phyloP scores from a whole-genome alignment of 352 stramenopile species.

The Phytophthora kernoviae region DNA sequence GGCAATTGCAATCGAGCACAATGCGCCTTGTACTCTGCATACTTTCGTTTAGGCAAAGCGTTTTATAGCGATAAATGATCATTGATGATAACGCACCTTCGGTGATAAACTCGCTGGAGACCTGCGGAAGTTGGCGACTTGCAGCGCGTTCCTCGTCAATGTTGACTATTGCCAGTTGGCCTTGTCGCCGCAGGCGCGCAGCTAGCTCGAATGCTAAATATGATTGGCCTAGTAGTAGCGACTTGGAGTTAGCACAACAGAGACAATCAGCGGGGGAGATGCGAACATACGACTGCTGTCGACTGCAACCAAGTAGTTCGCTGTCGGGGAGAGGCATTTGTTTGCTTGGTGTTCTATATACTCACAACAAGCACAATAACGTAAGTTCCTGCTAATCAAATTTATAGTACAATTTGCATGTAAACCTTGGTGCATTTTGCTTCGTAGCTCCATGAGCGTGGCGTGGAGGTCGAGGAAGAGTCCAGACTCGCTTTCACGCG shows the following conservation, averaged over 20 bases:
- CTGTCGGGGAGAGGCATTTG: slow-evolving; percentile 45
- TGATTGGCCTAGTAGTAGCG: slow-evolving; percentile 47
- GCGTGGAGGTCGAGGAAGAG: slow-evolving; percentile 68
- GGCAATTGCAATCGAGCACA: slow-evolving; percentile 46
- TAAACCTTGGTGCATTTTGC: slow-evolving; percentile 36
- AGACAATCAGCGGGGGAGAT: not conserved
- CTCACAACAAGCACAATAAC: not conserved
- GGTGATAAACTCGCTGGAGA: slow-evolving; percentile 64
- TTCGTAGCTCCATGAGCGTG: slow-evolving; percentile 37
- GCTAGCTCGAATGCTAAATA: slow-evolving; percentile 64
- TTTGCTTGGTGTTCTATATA: slow-evolving; percentile 44
- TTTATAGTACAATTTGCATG: not conserved
- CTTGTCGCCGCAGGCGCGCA: slow-evolving; percentile 50
- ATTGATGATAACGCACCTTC: slow-evolving; percentile 32
- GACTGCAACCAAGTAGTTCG: slow-evolving; percentile 57
- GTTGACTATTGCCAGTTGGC: slow-evolving; percentile 46
- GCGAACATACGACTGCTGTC: slow-evolving; percentile 66
- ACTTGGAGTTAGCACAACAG: not conserved
- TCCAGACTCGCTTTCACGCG: slow-evolving; percentile 62
- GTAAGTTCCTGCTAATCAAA: not conserved
- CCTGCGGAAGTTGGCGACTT: slow-evolving; percentile 59
- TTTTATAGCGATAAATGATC: not conserved
- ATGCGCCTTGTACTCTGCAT: slow-evolving; percentile 59
- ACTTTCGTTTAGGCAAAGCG: not conserved
- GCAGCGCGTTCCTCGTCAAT: slow-evolving; percentile 49